Evolutionary conservation across 139 green algal species (phyloP).

Genomic region (Haematococcus lacustris): DNA sequence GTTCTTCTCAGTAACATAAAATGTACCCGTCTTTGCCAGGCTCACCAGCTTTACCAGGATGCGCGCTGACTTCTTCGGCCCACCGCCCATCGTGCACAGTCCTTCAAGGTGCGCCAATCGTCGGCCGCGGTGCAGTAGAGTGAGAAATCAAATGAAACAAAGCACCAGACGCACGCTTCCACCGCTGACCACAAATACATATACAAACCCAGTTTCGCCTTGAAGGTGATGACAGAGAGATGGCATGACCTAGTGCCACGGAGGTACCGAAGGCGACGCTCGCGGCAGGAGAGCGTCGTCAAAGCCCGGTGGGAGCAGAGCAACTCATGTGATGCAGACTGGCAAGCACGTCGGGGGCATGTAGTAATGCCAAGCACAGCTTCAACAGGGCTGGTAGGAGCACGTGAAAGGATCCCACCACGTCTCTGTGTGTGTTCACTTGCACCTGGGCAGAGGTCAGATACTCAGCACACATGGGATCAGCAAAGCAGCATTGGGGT

Average conservation of each 20-base stretch:
- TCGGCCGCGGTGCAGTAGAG: background rate
- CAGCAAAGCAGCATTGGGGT: background rate
- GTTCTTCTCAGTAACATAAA: conserved; percentile 77
- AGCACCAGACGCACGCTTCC: background rate
- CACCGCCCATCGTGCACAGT: background rate
- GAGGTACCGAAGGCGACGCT: background rate
- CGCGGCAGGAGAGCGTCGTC: too few species aligned
- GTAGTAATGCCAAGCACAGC: background rate
- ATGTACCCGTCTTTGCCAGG: conserved; percentile 66
- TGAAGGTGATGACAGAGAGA: background rate
- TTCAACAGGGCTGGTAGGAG: background rate
- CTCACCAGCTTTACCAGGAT: conserved; percentile 34
- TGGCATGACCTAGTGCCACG: background rate
- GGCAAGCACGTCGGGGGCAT: too few species aligned
- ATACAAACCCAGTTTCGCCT: too few species aligned
- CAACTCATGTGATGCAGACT: too few species aligned
- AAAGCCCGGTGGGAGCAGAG: too few species aligned
- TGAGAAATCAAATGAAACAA: background rate
- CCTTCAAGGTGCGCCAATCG: background rate
- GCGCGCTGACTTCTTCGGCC: conserved; percentile 3
- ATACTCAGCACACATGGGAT: background rate
- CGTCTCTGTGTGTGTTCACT: background rate
- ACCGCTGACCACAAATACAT: background rate
- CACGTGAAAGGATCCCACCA: background rate
- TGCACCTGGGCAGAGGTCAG: background rate